These are phyloP conservation scores for Cutaneotrichosporon dermatis DNA, from an alignment of 1,284 basidiomycete species.

Conservation along the genomic window DNA sequence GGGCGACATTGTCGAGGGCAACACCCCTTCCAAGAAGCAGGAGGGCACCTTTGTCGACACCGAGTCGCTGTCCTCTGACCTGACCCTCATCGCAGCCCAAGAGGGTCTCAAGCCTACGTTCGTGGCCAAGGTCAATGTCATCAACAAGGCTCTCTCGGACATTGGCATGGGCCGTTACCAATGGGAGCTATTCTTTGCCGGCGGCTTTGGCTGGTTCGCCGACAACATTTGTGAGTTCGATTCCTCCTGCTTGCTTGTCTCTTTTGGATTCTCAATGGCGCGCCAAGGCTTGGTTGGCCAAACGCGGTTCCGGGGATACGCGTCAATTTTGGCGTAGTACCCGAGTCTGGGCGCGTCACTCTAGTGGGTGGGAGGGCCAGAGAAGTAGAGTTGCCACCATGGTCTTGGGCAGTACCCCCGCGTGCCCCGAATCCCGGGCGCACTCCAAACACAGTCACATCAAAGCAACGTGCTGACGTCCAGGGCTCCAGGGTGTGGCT, in stretches of 20 bases:
- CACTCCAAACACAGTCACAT: neutral
- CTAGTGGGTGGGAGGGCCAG: too few relatives aligned
- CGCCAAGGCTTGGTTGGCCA: too few relatives aligned
- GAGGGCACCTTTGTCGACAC: conserved; percentile 7
- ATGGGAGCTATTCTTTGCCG: conserved; percentile 57
- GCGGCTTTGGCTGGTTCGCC: conserved; percentile 48
- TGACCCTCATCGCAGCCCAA: conserved; percentile 18
- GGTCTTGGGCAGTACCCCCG: neutral
- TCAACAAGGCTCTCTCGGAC: conserved; percentile 37
- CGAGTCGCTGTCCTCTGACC: conserved; percentile 19
- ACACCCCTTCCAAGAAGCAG: neutral
- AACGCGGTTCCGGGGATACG: too few relatives aligned
- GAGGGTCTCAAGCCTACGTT: conserved; percentile 33
- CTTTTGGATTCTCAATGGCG: too few relatives aligned
- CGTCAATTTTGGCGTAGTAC: too few relatives aligned
- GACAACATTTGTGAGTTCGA: conserved; percentile 52
- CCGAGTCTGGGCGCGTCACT: too few relatives aligned
- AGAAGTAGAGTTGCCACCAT: neutral
- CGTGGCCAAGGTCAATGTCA: conserved; percentile 28
- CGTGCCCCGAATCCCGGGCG: too few relatives aligned
- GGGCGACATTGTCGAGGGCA: neutral
- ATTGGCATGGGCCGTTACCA: conserved; percentile 64
- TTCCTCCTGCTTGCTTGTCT: too few relatives aligned
- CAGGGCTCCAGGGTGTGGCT: conserved; percentile 55
- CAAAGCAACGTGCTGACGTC: conserved; percentile 5